Percentiles rank a stretch among this genome's conserved stretches.
These are phyloP conservation scores for Pyropia haitanensis DNA, from an alignment of 23 red algal species.

Conservation along the genomic window DNA sequence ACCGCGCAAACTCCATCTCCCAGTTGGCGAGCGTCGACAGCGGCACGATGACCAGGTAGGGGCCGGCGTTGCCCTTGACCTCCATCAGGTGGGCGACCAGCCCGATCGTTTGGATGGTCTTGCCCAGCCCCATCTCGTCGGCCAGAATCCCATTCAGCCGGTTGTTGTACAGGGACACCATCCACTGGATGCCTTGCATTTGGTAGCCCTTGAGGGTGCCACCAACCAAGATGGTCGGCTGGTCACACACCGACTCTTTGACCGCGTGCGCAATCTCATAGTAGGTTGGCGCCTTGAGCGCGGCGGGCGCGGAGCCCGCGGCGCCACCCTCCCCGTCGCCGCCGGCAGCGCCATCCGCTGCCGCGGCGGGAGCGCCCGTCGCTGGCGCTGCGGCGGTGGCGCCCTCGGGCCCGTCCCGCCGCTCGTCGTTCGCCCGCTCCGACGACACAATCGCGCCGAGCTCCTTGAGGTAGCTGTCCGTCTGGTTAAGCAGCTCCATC, in stretches of 20 bases:
- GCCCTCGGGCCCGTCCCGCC: background rate
- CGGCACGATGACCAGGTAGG: conserved; percentile 92
- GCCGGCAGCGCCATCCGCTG: conserved; percentile 14
- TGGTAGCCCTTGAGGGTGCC: conserved; percentile 96
- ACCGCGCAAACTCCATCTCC: conserved; percentile 90
- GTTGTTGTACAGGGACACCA: conserved; percentile 95
- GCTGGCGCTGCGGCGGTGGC: background rate
- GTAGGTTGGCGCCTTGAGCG: conserved; percentile 21
- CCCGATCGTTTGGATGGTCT: conserved; percentile 95
- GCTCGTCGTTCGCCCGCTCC: conserved; percentile 48
- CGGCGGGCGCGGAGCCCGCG: conserved; percentile 11
- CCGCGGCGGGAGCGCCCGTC: background rate
- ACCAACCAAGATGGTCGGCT: conserved; percentile 64
- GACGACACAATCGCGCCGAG: conserved; percentile 77
- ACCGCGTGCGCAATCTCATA: conserved; percentile 89
- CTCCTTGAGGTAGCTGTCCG: conserved; percentile 87
- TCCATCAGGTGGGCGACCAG: conserved; percentile 89
- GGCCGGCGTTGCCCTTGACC: conserved; percentile 74
- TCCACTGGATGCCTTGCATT: conserved; percentile 90
- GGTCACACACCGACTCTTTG: conserved; percentile 58
- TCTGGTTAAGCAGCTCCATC: conserved; percentile 79
- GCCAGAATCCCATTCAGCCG: conserved; percentile 92
- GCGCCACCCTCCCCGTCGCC: conserved; percentile 38
- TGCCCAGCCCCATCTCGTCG: conserved; percentile 99
- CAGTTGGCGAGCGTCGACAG: conserved; percentile 97